phyloP scores from a whole-genome alignment of 2,329 filamentous ascomycete species.

The Blumeria graminis region DNA sequence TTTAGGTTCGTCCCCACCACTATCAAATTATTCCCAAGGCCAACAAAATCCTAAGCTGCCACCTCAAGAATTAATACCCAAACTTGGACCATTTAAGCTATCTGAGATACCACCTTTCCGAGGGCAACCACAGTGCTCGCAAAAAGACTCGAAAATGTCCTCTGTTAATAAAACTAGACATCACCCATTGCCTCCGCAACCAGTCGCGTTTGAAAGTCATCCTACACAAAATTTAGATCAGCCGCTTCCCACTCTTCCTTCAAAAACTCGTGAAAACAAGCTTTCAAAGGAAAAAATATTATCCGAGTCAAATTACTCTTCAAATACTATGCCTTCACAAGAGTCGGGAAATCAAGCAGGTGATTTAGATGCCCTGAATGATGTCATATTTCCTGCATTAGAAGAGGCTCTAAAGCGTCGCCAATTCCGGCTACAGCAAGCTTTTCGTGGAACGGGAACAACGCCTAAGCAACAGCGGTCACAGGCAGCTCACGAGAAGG shows the following conservation, averaged over 20 bases:
- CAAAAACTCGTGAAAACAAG: conserved; percentile 13
- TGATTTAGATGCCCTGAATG: conserved; percentile 66
- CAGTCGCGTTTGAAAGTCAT: conserved; percentile 10
- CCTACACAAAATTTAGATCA: conserved; percentile 11
- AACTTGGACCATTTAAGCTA: conserved; percentile 15
- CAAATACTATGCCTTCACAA: conserved; percentile 29
- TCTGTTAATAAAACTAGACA: conserved; percentile 10
- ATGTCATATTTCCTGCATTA: conserved; percentile 79
- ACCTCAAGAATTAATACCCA: conserved; percentile 16
- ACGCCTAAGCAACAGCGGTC: conserved; percentile 43
- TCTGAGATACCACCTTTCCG: conserved; percentile 17
- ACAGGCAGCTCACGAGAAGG: conserved; percentile 53
- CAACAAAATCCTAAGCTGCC: conserved; percentile 9
- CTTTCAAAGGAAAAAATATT: conserved; percentile 13
- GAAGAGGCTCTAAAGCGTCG: conserved; percentile 76
- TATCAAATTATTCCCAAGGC: neutral
- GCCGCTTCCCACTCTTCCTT: conserved; percentile 13
- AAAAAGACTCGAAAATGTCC: conserved; percentile 13
- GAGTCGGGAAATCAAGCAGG: conserved; percentile 33
- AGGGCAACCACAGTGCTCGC: conserved; percentile 11
- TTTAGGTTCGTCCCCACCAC: neutral
- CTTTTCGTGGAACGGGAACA: conserved; percentile 14
- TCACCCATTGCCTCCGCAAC: conserved; percentile 7
- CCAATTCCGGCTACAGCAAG: conserved; percentile 27
- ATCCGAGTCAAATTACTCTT: conserved; percentile 13